Base-by-base conservation (phyloP, 1,284 basidiomycete genomes). In the Amylostereum chailletii region DNA sequence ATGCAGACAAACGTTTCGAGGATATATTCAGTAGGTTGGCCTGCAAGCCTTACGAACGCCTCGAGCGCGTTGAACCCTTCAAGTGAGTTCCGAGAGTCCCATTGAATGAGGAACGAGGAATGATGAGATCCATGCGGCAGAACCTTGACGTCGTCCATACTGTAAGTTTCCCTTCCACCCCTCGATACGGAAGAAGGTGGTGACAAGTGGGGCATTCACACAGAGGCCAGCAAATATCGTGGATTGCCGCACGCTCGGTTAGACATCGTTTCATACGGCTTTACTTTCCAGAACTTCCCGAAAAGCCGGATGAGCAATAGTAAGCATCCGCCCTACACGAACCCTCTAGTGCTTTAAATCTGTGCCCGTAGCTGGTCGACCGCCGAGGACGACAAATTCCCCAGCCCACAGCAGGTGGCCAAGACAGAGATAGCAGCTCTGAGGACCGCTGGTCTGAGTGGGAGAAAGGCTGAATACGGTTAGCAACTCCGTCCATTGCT, bases 221-320 rank as follows among this genome's bases (percentile, higher is more conserved):
- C 53, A 85, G 83, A 47, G 88, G 84, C 0, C 91, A 94, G 65
- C 92, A 97, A 65, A 93, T 97, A 39, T 91, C 88, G 0, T 94
- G 90, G 90, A 67, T 87, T 33, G 93, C 93, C 3, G 94, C 94
- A 0, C 75, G 86, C 37, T 83, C 89, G 3, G 92, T 96, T 48
- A 81, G 76, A n/a, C 85, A 91, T 65, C 83, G 77, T 51, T 96
- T 97, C 63, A 72, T 81, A 40, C 75, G 86, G 38, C 66, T 90
- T 11, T 94, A 81, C 62, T 80, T 89, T 55, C 79, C 80, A 30
- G 72, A 77, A 26, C 65, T 90, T 7, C 85, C 87, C 2, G 88
- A 89, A 62, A 82, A 80, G 54, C 66, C 74, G 50, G 72, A 77
- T 41, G 72, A 76, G 44, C 52, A 60, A 44, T 46, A 60, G 69